Evolutionary conservation across 2,329 filamentous ascomycete species (phyloP).

Genomic region (Pestalotiopsis sp.): DNA sequence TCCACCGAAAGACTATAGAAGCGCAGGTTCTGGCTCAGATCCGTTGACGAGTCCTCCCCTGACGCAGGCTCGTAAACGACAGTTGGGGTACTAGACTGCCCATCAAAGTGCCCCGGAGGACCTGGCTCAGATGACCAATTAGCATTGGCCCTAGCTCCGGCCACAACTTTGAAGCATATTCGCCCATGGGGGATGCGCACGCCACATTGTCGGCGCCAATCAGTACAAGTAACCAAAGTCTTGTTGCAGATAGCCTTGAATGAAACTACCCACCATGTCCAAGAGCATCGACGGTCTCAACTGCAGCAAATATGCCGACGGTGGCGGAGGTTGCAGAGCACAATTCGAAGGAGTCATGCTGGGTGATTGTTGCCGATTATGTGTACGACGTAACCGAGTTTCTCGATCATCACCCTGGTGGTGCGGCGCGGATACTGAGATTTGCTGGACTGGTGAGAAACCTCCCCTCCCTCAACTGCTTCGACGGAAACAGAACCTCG

Average conservation of each 20-base stretch:
- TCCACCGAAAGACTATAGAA: too few species aligned
- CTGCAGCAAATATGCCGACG: not conserved
- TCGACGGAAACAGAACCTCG: not conserved
- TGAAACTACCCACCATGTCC: not conserved
- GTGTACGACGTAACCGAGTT: conserved; percentile 74
- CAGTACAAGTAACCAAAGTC: too few species aligned
- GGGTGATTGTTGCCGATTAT: conserved; percentile 69
- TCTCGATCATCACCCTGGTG: conserved; percentile 44
- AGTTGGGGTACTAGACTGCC: too few species aligned
- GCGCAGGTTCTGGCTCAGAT: too few species aligned
- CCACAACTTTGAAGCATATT: too few species aligned
- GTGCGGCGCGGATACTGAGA: conserved; percentile 44
- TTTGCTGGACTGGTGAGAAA: conserved; percentile 45
- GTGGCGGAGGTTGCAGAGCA: conserved; percentile 38
- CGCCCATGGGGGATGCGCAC: too few species aligned
- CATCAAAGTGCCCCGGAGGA: too few species aligned
- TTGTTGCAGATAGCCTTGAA: not conserved
- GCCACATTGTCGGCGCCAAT: too few species aligned
- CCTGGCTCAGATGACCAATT: too few species aligned
- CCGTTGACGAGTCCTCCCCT: too few species aligned
- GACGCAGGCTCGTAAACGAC: too few species aligned
- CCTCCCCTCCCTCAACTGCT: not conserved
- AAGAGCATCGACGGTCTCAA: not conserved
- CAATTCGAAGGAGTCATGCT: conserved; percentile 53
- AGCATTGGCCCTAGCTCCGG: too few species aligned